Evolutionary conservation across 257 asterid species (phyloP).

Genomic region (Nicotiana undulata): DNA sequence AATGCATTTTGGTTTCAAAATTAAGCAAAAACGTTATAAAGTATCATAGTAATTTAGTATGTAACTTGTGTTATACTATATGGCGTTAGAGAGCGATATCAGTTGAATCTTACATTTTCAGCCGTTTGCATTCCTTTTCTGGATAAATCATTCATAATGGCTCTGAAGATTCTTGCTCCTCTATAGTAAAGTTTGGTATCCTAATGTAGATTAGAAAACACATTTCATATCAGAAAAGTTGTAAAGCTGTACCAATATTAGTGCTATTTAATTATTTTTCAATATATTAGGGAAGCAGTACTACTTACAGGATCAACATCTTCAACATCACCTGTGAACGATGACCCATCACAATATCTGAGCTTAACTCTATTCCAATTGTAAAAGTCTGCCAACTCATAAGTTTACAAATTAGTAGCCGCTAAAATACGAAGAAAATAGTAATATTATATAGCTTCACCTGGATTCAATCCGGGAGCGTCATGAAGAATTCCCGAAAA

Average conservation of each 20-base stretch:
- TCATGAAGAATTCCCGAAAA: conserved; percentile 72
- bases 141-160: conserved; percentile 27
- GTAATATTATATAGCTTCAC: conserved; percentile 15
- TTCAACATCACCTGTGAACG: conserved; percentile 71
- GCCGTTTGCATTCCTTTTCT: conserved; percentile 35
- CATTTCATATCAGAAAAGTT: neutral
- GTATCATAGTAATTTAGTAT: neutral
- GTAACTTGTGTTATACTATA: neutral
- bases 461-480: conserved; percentile 50
- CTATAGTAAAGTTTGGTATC: conserved; percentile 27
- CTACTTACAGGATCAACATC: conserved; percentile 67
- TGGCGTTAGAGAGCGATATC: neutral
- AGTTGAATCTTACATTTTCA: conserved; percentile 19
- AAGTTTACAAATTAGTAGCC: neutral
- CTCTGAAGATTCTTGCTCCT: conserved; percentile 24
- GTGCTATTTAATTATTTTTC: neutral
- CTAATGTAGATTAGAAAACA: neutral
- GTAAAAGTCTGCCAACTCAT: conserved; percentile 43
- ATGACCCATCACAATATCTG: conserved; percentile 78
- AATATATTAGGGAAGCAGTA: neutral
- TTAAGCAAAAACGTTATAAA: neutral
- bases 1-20: too few species aligned
- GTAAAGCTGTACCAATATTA: neutral
- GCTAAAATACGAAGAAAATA: neutral
- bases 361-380: conserved; percentile 68